Conservation (phyloP, 169 alveolate species). For the Cryptosporidium felis region DNA sequence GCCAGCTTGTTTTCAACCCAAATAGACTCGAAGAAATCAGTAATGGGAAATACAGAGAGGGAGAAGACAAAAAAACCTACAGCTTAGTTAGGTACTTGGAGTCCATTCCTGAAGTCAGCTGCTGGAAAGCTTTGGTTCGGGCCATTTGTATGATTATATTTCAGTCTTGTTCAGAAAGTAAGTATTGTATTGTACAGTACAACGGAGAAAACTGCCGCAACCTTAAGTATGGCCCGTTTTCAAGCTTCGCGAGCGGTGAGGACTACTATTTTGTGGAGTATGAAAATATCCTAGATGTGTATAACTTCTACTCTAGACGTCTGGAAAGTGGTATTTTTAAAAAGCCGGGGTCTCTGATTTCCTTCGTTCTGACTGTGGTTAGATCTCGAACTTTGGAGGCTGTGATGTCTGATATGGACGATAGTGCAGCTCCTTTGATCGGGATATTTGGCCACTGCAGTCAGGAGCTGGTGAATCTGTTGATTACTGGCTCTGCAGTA, state of each 20-base stretch:
- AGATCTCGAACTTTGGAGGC: slow-evolving; percentile 78
- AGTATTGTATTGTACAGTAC: slow-evolving; percentile 28
- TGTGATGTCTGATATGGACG: slow-evolving; percentile 81
- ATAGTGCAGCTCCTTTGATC: slow-evolving; percentile 76
- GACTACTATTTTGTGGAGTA: slow-evolving; percentile 73
- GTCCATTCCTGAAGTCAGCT: background rate
- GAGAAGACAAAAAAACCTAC: background rate
- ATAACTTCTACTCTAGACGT: slow-evolving; percentile 75
- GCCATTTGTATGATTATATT: slow-evolving; percentile 43
- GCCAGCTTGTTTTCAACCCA: slow-evolving; percentile 43
- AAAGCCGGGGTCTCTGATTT: slow-evolving; percentile 78
- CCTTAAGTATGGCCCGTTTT: too few relatives aligned
- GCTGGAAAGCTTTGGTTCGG: slow-evolving; percentile 42
- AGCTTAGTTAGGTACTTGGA: slow-evolving; percentile 16
- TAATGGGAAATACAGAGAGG: too few relatives aligned
- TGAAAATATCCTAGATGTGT: slow-evolving; percentile 78
- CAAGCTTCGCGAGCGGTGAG: too few relatives aligned
- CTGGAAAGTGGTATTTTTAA: slow-evolving; percentile 73
- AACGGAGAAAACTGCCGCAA: too few relatives aligned
- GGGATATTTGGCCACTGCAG: slow-evolving; percentile 83
- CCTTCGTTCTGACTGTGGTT: slow-evolving; percentile 78
- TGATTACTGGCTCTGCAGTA: slow-evolving; percentile 82
- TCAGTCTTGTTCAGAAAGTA: slow-evolving; percentile 24
- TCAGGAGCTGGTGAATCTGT: slow-evolving; percentile 82
- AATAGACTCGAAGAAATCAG: background rate